Percentiles rank a stretch among this genome's conserved stretches.
These are phyloP conservation scores for Chaetomium olivaceum DNA, from an alignment of 2,329 filamentous ascomycete genomes.

Conservation along the genomic window DNA sequence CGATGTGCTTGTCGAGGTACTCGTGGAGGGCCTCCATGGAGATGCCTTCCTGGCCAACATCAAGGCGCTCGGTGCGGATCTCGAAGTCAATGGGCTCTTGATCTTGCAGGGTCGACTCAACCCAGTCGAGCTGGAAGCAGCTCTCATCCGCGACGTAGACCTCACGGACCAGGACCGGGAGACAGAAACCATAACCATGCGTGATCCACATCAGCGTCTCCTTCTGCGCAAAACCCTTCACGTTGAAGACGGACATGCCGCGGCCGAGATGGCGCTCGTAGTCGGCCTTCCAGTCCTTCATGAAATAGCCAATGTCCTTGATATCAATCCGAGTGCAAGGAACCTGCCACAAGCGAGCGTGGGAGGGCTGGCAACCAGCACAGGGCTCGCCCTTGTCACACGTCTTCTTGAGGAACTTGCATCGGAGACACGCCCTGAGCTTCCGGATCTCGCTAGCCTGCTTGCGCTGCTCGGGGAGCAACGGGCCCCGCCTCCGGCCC, in stretches of 20 bases:
- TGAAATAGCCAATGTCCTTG: conserved; percentile 97
- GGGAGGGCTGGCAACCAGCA: conserved; percentile 90
- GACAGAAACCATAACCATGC: conserved; percentile 89
- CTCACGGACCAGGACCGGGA: conserved; percentile 91
- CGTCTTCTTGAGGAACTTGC: conserved; percentile 99
- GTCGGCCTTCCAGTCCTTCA: conserved; percentile 99
- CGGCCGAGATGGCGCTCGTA: conserved; percentile 87
- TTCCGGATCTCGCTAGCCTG: conserved; percentile 97
- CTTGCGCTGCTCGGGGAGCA: conserved; percentile 90
- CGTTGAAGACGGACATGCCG: conserved; percentile 89
- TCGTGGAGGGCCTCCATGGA: conserved; percentile 78
- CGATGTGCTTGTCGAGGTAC: conserved; percentile 93
- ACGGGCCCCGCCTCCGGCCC: conserved; percentile 82
- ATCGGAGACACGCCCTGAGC: conserved; percentile 86
- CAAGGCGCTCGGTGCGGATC: conserved; percentile 82
- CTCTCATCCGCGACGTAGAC: conserved; percentile 89
- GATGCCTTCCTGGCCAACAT: conserved; percentile 85
- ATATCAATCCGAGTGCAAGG: conserved; percentile 98
- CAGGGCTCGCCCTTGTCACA: conserved; percentile 98
- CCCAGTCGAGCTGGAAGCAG: conserved; percentile 93
- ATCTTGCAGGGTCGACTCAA: conserved; percentile 70
- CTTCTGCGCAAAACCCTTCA: conserved; percentile 76
- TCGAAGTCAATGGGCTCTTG: conserved; percentile 79
- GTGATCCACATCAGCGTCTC: conserved; percentile 84
- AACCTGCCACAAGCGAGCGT: conserved; percentile 94